Conservation (phyloP, 192 early-diverging fungal genomes). For the Spizellomyces sp. region DNA sequence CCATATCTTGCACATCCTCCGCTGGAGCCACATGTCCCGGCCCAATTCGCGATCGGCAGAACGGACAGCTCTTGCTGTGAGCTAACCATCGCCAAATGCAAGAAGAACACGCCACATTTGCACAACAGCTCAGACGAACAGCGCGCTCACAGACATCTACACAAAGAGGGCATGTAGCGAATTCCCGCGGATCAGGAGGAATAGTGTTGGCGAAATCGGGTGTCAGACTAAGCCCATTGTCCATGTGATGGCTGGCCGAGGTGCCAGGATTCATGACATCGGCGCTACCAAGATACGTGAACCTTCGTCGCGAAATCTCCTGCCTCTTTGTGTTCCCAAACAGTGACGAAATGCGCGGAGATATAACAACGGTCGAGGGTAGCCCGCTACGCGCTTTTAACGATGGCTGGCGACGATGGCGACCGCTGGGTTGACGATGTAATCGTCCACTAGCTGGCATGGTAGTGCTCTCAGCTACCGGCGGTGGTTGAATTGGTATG, state of each 20-base stretch:
- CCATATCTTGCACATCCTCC: constrained; percentile 18
- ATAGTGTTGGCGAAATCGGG: neutral
- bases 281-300: constrained; percentile 28
- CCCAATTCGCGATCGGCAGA: constrained; percentile 21
- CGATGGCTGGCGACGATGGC: too few relatives aligned
- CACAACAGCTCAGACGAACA: constrained; percentile 24
- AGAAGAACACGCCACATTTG: constrained; percentile 22
- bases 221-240: neutral
- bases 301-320: constrained; percentile 20
- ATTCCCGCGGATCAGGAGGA: constrained; percentile 19
- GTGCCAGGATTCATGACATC: constrained; percentile 7
- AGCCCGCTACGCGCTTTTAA: too few relatives aligned
- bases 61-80: constrained; percentile 19
- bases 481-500: too few relatives aligned
- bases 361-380: constrained; percentile 9
- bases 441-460: too few relatives aligned
- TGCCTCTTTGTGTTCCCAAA: constrained; percentile 6
- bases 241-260: neutral
- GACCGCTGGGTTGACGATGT: too few relatives aligned
- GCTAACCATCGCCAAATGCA: constrained; percentile 34
- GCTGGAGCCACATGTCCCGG: constrained; percentile 19
- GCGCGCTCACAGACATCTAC: constrained; percentile 31
- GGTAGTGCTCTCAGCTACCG: too few relatives aligned
- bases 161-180: constrained; percentile 31
- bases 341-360: constrained; percentile 30